A percentile compares a stretch with the other conserved stretches of the same genome.
These are phyloP conservation scores for Mycena crocata DNA, from an alignment of 768 basidiomycete species.

Conservation along the genomic window DNA sequence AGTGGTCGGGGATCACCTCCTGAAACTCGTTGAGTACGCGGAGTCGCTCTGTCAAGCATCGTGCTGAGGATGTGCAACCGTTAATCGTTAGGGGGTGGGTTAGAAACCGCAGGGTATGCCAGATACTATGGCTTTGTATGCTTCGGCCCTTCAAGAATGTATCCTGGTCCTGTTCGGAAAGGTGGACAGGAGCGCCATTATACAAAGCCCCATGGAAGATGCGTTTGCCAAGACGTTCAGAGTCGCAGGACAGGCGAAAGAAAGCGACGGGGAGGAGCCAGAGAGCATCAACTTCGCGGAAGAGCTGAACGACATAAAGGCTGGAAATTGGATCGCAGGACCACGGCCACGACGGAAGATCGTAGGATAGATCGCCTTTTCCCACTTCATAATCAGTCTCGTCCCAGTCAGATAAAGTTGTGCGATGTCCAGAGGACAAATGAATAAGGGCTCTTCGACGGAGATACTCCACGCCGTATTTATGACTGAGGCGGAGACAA, in stretches of 20 bases:
- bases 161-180: conserved; percentile 3
- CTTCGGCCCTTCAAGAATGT: no score
- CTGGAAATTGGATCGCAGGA: neutral
- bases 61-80: neutral
- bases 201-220: neutral
- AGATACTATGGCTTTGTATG: neutral
- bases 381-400: no score
- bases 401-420: neutral
- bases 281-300: conserved; percentile 19
- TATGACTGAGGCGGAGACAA: conserved; percentile 6
- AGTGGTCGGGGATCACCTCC: neutral
- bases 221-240: neutral
- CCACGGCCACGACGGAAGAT: neutral
- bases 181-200: neutral
- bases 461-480: no score
- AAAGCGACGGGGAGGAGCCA: conserved; percentile 16
- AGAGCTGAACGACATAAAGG: conserved; percentile 4
- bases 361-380: no score
- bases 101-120: neutral
- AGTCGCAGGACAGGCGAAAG: neutral
- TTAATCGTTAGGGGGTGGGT: neutral
- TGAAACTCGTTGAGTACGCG: neutral
- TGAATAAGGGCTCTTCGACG: conserved; percentile 4
- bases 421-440: neutral
- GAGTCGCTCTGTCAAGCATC: neutral